These are phyloP conservation scores for Aegle marmelos DNA, from an alignment of 345 rosid genomes.

Conservation along the genomic window DNA sequence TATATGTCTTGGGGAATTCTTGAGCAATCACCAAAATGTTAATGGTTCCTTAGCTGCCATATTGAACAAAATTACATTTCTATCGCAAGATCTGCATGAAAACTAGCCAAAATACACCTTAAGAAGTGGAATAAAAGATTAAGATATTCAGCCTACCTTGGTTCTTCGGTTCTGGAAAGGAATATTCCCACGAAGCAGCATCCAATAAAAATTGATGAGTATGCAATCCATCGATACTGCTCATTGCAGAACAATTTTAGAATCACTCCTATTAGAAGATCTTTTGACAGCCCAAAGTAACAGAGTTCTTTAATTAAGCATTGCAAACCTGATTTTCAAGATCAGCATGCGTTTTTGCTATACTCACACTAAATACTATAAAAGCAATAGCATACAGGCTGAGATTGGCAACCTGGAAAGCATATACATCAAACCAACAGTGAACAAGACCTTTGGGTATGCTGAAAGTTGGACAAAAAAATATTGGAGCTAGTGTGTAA, in stretches of 20 bases:
- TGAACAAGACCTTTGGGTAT: slow-evolving; percentile 7
- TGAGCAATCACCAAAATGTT: neutral
- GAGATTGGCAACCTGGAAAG: slow-evolving; percentile 79
- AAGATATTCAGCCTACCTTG: slow-evolving; percentile 50
- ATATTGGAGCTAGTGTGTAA: slow-evolving; percentile 10
- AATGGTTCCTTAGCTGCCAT: neutral
- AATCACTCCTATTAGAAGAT: slow-evolving; percentile 4
- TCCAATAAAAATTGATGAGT: slow-evolving; percentile 68
- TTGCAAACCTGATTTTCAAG: slow-evolving; percentile 79
- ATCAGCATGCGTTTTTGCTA: slow-evolving; percentile 49
- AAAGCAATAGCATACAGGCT: slow-evolving; percentile 81
- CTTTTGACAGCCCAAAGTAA: neutral
- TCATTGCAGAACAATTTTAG: slow-evolving; percentile 18
- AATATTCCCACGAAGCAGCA: slow-evolving; percentile 79
- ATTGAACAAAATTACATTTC: neutral
- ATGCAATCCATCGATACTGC: slow-evolving; percentile 97
- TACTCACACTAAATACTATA: slow-evolving; percentile 51
- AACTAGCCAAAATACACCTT: neutral
- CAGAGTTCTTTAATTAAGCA: neutral
- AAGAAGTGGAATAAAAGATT: slow-evolving; percentile 2
- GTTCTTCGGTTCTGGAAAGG: slow-evolving; percentile 80
- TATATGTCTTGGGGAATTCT: neutral
- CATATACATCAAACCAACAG: neutral
- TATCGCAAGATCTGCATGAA: neutral
- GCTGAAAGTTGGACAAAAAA: slow-evolving; percentile 5